Evolutionary conservation across 306 rosid species (phyloP).

Genomic region (Castanopsis chinensis): DNA sequence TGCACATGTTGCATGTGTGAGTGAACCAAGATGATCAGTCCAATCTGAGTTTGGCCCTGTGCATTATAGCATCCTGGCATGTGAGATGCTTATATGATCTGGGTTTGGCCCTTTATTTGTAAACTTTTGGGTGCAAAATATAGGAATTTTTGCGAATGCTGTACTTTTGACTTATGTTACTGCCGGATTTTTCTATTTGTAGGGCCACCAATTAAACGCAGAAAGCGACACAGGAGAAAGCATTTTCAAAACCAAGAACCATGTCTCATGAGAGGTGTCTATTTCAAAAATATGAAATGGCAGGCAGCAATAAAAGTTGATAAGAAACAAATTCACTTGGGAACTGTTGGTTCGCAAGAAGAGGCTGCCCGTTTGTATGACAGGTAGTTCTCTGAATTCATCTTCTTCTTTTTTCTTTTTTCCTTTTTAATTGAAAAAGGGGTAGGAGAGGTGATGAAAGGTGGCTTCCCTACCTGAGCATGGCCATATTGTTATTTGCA

Average conservation of each 20-base stretch:
- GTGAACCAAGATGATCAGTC: not conserved
- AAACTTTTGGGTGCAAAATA: not conserved
- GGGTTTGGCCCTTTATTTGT: not conserved
- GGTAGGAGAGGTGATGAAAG: too few species aligned
- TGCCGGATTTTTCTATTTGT: constrained; percentile 12
- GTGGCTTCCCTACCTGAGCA: too few species aligned
- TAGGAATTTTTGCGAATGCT: not conserved
- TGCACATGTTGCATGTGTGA: constrained; percentile 9
- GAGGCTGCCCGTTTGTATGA: constrained; percentile 96
- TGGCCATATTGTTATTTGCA: not conserved
- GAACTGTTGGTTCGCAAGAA: constrained; percentile 90
- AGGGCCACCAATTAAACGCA: constrained; percentile 89
- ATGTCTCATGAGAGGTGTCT: constrained; percentile 88
- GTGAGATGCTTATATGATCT: not conserved
- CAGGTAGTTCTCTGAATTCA: constrained; percentile 45
- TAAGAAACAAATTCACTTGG: constrained; percentile 96
- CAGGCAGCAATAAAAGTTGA: constrained; percentile 98
- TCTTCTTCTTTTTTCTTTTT: not conserved
- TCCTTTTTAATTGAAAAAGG: too few species aligned
- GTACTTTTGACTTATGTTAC: constrained; percentile 1
- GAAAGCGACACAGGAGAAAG: constrained; percentile 90
- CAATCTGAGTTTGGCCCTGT: not conserved
- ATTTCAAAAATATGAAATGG: constrained; percentile 97
- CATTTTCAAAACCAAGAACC: constrained; percentile 69
- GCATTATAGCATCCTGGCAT: constrained; percentile 8